Conservation (phyloP, 2,329 filamentous ascomycete species). For the Cordyceps militaris region DNA sequence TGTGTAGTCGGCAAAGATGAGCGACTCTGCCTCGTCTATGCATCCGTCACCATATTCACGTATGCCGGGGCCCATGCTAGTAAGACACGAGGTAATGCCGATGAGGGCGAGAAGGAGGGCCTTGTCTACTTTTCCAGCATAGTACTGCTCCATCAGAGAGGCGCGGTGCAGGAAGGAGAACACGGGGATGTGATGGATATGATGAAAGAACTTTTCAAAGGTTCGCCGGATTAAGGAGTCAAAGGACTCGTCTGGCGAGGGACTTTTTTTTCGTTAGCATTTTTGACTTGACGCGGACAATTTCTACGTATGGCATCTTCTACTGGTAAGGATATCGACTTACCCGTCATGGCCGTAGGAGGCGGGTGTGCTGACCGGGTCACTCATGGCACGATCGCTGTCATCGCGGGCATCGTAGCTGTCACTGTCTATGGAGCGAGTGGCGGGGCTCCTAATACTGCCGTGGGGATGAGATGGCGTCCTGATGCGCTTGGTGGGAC, state of each 20-base stretch:
- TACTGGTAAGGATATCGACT: conserved; percentile 14
- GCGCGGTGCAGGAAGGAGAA: conserved; percentile 53
- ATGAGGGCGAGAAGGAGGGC: conserved; percentile 47
- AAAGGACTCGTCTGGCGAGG: conserved; percentile 35
- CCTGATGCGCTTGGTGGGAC: conserved; percentile 38
- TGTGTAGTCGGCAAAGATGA: conserved; percentile 47
- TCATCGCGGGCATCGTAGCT: conserved; percentile 27
- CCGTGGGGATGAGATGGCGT: conserved; percentile 19
- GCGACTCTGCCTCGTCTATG: conserved; percentile 46
- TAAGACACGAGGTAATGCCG: conserved; percentile 49
- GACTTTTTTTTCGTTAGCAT: conserved; percentile 21
- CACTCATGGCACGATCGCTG: conserved; percentile 29
- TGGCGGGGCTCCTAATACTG: conserved; percentile 24
- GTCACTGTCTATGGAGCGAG: conserved; percentile 27
- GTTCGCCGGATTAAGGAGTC: conserved; percentile 45
- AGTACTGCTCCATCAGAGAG: conserved; percentile 53
- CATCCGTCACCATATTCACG: conserved; percentile 47
- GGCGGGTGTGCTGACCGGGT: conserved; percentile 29
- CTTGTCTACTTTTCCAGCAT: conserved; percentile 48
- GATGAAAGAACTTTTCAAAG: conserved; percentile 51
- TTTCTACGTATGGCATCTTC: not conserved
- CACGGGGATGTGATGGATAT: conserved; percentile 52
- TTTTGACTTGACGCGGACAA: too few relatives aligned
- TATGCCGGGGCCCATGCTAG: conserved; percentile 45
- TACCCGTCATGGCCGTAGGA: conserved; percentile 29